Evolutionary conservation across 768 basidiomycete genomes (phyloP).

Genomic region (Grammothele lineata): DNA sequence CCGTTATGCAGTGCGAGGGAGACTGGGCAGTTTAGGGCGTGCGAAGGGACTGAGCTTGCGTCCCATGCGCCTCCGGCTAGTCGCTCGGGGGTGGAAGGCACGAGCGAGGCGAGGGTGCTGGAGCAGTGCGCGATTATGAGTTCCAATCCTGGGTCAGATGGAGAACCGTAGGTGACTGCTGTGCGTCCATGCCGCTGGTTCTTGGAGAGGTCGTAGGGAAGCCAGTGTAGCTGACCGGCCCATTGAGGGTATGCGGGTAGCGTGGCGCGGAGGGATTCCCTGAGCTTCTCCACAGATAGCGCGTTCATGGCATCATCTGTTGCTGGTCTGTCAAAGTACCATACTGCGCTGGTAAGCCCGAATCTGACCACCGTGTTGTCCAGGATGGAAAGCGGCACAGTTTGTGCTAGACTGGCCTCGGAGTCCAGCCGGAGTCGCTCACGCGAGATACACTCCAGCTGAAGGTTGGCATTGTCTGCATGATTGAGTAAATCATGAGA

Average conservation of each 20-base stretch:
- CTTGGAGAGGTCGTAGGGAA: not conserved
- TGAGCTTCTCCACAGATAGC: not conserved
- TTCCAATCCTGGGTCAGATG: slow-evolving; percentile 10
- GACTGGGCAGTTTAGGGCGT: not conserved
- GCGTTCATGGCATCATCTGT: not conserved
- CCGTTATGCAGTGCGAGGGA: slow-evolving; percentile 3
- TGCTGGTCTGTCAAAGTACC: slow-evolving; percentile 5
- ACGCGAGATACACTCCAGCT: too few species aligned
- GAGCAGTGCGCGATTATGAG: slow-evolving; percentile 2
- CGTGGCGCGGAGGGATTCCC: not conserved
- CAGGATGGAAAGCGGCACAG: slow-evolving; percentile 5
- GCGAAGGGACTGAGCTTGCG: slow-evolving; percentile 5
- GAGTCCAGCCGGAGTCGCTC: too few species aligned
- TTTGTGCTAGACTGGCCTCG: too few species aligned
- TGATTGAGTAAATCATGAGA: too few species aligned
- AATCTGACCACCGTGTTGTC: slow-evolving; percentile 7
- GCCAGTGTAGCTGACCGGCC: slow-evolving; percentile 12
- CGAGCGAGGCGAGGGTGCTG: not conserved
- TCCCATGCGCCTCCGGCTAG: not conserved
- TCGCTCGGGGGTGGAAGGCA: slow-evolving; percentile 1
- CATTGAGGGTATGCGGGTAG: slow-evolving; percentile 7
- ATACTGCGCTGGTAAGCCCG: slow-evolving; percentile 5
- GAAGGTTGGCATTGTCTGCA: too few species aligned
- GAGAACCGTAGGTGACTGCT: slow-evolving; percentile 7
- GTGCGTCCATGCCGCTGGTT: slow-evolving; percentile 6